Conservation (phyloP, 352 stramenopile genomes). For the Phytophthora uliginosa region DNA sequence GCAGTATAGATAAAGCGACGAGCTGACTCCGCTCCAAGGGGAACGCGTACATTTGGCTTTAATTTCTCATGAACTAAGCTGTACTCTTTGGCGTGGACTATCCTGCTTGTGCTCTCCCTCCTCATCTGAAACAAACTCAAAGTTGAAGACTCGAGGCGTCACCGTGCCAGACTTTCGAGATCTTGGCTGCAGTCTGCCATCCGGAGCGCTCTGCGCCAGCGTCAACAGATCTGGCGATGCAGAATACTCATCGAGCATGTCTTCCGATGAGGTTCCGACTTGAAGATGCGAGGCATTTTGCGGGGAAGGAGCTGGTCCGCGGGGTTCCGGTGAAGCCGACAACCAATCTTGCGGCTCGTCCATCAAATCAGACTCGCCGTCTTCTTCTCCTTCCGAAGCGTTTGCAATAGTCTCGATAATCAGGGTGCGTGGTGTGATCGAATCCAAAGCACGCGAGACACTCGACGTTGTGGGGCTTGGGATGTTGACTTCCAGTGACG, state of each 20-base stretch:
- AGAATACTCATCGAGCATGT: slow-evolving; percentile 21
- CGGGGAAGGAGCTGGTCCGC: slow-evolving; percentile 18
- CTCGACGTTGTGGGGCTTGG: slow-evolving; percentile 10
- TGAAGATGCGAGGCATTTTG: slow-evolving; percentile 11
- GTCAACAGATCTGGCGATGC: slow-evolving; percentile 27
- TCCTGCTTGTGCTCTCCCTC: slow-evolving; percentile 32
- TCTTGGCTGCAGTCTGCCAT: background rate
- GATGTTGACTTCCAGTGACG: slow-evolving; percentile 10
- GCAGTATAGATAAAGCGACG: slow-evolving; percentile 41
- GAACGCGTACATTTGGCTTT: slow-evolving; percentile 27
- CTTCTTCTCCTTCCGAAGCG: slow-evolving; percentile 6
- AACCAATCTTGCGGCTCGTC: slow-evolving; percentile 30
- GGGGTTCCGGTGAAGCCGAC: slow-evolving; percentile 25
- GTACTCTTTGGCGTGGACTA: slow-evolving; percentile 14
- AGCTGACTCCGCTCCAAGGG: slow-evolving; percentile 14
- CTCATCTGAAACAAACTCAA: slow-evolving; percentile 49
- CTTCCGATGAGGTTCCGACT: slow-evolving; percentile 14
- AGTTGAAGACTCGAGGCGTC: slow-evolving; percentile 53
- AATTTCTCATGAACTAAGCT: slow-evolving; percentile 17
- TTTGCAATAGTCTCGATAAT: slow-evolving; percentile 36
- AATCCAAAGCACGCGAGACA: slow-evolving; percentile 9
- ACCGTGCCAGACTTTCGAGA: slow-evolving; percentile 14
- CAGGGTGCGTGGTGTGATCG: slow-evolving; percentile 31
- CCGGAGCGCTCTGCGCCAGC: slow-evolving; percentile 9
- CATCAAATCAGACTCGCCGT: slow-evolving; percentile 13